Evolutionary conservation across 1,284 basidiomycete genomes (phyloP), one percentile per base, ranked within the genome.

Genomic region (Leucoagaricus sp.): DNA sequence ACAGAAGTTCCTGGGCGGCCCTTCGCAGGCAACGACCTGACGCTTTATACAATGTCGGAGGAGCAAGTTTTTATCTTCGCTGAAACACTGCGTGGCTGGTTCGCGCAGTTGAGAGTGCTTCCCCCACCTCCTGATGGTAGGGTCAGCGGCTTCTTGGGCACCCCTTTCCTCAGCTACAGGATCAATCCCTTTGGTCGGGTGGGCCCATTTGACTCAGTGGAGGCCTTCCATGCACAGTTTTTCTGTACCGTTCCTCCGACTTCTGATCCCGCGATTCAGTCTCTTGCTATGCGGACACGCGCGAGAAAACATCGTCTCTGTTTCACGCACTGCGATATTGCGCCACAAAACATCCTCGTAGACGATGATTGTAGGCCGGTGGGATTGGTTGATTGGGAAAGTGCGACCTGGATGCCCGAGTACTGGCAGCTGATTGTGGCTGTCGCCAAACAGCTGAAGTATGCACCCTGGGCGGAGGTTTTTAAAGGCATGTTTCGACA

Each of bases 311-410:
- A 41, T 41, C 7, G n/a, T 8, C 13, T 49, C 13, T 28, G 10
- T 55, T 51, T 52, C 57, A 66, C 26, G 60, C 67, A 70, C 53
- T 64, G 66, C 7, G 68, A 69, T 50, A 55, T 69, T 15, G 45
- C 60, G 4, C 59, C 58, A 13, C 44, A 64, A 44, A 69, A 67
- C 53, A 67, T 69, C 55, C 61, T 69, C 38, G 63, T 63, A 23
- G 67, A 66, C 53, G 51, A 64, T 13, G 51, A 65, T 26, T 41
- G 51, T 29, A 53, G 57, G 10, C 61, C 63, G 7, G 57, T 57
- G 23, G 64, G 55, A 7, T 41, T 70, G 25, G 48, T 69, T 38
- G 67, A 70, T 54, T 70, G 67, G 67, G 63, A 66, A 44, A 61
- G 57, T 45, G 62, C 63, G 6, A 63, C 54, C 6, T 70, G 67